Evolutionary conservation across 2,329 filamentous ascomycete species (phyloP).

Genomic region (Blastomyces silverae): DNA sequence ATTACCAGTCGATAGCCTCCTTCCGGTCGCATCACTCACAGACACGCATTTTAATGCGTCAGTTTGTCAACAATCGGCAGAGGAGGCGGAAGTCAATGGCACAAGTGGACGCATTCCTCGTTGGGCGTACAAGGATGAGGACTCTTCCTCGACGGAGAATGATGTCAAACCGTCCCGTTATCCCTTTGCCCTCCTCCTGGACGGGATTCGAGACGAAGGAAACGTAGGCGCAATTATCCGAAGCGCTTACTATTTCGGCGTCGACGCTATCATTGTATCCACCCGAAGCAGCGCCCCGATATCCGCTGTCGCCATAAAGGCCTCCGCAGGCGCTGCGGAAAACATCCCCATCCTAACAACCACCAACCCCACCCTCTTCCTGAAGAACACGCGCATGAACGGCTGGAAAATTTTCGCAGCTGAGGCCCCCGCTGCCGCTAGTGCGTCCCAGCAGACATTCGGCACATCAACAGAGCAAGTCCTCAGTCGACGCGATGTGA

Average conservation of each 20-base stretch:
- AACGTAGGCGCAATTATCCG: slow-evolving; percentile 88
- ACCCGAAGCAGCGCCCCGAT: slow-evolving; percentile 66
- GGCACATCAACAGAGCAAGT: slow-evolving; percentile 28
- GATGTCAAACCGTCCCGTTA: slow-evolving; percentile 25
- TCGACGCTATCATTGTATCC: slow-evolving; percentile 73
- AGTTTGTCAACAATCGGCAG: slow-evolving; percentile 61
- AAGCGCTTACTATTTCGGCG: slow-evolving; percentile 83
- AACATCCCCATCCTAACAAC: slow-evolving; percentile 67
- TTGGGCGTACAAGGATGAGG: background rate
- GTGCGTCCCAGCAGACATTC: slow-evolving; percentile 26
- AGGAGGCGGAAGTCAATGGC: slow-evolving; percentile 70
- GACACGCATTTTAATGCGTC: slow-evolving; percentile 52
- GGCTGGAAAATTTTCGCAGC: slow-evolving; percentile 85
- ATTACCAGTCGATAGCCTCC: slow-evolving; percentile 57
- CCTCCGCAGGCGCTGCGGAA: slow-evolving; percentile 82
- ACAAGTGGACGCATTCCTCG: slow-evolving; percentile 46
- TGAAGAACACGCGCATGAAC: slow-evolving; percentile 57
- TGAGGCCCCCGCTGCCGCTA: slow-evolving; percentile 41
- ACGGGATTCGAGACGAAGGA: slow-evolving; percentile 64
- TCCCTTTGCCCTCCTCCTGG: slow-evolving; percentile 41
- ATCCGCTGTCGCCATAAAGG: slow-evolving; percentile 72
- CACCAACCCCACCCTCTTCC: slow-evolving; percentile 60
- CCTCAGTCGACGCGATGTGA: slow-evolving; percentile 16
- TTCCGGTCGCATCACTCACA: slow-evolving; percentile 42
- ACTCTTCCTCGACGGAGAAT: background rate